Base-by-base conservation (phyloP, 106 monocot genomes). In the Gastrodia elata region DNA sequence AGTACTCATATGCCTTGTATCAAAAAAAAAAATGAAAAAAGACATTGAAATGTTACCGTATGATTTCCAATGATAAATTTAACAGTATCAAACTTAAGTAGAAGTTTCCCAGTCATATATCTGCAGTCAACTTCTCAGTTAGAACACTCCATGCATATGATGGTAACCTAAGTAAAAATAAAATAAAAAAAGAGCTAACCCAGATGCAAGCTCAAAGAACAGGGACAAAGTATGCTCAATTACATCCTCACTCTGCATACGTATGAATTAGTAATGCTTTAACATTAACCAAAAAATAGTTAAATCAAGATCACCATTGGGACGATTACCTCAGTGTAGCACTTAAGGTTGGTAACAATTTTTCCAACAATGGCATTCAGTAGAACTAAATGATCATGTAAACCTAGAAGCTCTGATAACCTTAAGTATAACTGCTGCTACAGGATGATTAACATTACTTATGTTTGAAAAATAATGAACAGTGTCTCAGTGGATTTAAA, bases 71-170 rank as follows among this genome's bases (percentile, higher is more conserved):
- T 91, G 25, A 98, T 93, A 78, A 87, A 98, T 68, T 88, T 98
- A 28, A 93, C 80, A 73, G 88, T 79, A 68, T 98, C 97, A 81
- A 98, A 80, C 80, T 98, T 98, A 68, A 98, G 93, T 44, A 98
- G 81, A n/a, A 98, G 81, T 55, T 98, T 98, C 75, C 97, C 97
- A 78, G 97, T 93, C 97, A 98, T 98, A 75, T 91, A 98, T 27
- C 97, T 98, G 85, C 72, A 82, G 79, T 16, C 16, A 83, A 79
- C 68, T 68, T 65, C 39, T 76, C 28, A 74, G 78, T 58, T 39
- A 80, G 39, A 6, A 38, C 33, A 64, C 7, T 33, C 38, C 2
- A 79, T 11, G 25, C 41, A 2, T 15, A 71, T 73, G 15, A 56
- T 18, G 65, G 10, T 24, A 70, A 52, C 22, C 5, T 13, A 68